Evolutionary conservation across 306 rosid species (phyloP), one percentile per base, ranked within the genome.

Genomic region (Cucumis hystrix): DNA sequence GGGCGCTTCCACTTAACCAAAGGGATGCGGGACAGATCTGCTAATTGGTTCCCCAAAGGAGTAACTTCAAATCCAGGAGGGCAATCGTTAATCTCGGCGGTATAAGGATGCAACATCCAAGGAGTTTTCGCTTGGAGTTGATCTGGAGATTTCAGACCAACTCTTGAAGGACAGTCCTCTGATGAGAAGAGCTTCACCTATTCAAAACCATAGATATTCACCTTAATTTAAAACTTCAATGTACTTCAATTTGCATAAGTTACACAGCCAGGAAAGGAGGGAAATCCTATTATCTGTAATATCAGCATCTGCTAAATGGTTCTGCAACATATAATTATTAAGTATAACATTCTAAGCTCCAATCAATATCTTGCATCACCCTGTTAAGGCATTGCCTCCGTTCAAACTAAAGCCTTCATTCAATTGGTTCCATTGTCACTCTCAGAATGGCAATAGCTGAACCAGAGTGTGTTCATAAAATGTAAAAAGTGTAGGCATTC

Each of bases 1-100:
- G 98, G 92, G 78, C 85, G 57, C 60, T 82, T 77, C 98, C 98
- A 93, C 79, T 71, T 84, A 25, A 88, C 84, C 45, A 1, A 80
- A 79, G 85, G 56, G 39, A 82, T 49, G 79, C 18, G 33, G 43
- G 79, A 40, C 21, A 76, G 79, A 49, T 81, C 79, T 52, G 69
- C 81, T 52, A 83, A 33, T 79, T 79, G 87, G 74, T 76, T 80
- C 62, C 21, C 47, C 51, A 75, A n/a, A 17, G 58, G 63, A 73
- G 82, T 64, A 20, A 47, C 77, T 81, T 84, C 97, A 83, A 91
- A 93, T 11, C 96, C 97, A 25, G 91, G 98, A 49, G 96, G 96
- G 0, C 84, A 78, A 79, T 83, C 86, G 35, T 76, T 63, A n/a
- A 45, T 62, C 51, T 81, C 89, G 20, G 43, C 8, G 39, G 78